phyloP scores from a whole-genome alignment of 2,329 filamentous ascomycete species.

The Elsinoe necatrix region DNA sequence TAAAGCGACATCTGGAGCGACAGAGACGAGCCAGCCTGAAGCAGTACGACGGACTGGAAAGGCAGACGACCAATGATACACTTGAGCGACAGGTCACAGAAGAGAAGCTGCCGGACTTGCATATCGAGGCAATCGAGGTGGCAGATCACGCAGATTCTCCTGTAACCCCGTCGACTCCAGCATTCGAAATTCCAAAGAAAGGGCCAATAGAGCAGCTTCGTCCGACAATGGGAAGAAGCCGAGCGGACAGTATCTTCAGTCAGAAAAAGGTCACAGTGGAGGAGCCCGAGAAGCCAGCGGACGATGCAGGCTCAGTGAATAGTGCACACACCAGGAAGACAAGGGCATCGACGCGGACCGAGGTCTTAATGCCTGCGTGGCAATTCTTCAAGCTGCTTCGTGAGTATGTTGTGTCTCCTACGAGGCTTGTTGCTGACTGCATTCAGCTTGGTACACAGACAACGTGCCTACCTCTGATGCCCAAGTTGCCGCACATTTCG shows the following conservation, averaged over 20 bases:
- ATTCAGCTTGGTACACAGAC: slow-evolving; percentile 73
- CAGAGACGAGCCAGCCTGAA: slow-evolving; percentile 62
- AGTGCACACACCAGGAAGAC: slow-evolving; percentile 27
- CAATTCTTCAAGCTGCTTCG: slow-evolving; percentile 92
- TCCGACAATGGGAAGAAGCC: slow-evolving; percentile 31
- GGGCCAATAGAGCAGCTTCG: slow-evolving; percentile 27
- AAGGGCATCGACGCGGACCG: slow-evolving; percentile 47
- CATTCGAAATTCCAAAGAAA: slow-evolving; percentile 19
- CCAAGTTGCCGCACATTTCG: slow-evolving; percentile 84
- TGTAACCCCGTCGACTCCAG: slow-evolving; percentile 19
- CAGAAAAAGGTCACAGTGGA: slow-evolving; percentile 32
- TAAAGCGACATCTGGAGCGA: slow-evolving; percentile 60
- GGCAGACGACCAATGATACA: slow-evolving; percentile 31
- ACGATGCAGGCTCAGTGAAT: slow-evolving; percentile 32
- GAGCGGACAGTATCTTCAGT: slow-evolving; percentile 44
- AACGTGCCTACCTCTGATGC: slow-evolving; percentile 57
- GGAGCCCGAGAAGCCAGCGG: slow-evolving; percentile 35
- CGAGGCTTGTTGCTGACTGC: slow-evolving; percentile 16
- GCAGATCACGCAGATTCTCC: slow-evolving; percentile 21
- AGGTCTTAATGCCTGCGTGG: slow-evolving; percentile 93
- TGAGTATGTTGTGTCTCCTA: slow-evolving; percentile 39
- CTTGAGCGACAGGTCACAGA: slow-evolving; percentile 19
- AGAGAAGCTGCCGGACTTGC: slow-evolving; percentile 37
- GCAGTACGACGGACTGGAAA: slow-evolving; percentile 53
- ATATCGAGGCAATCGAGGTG: slow-evolving; percentile 31